Percentiles rank a stretch among this genome's conserved stretches.
These are phyloP conservation scores for Diaporthe citri DNA, from an alignment of 2,329 filamentous ascomycete genomes.

Conservation along the genomic window DNA sequence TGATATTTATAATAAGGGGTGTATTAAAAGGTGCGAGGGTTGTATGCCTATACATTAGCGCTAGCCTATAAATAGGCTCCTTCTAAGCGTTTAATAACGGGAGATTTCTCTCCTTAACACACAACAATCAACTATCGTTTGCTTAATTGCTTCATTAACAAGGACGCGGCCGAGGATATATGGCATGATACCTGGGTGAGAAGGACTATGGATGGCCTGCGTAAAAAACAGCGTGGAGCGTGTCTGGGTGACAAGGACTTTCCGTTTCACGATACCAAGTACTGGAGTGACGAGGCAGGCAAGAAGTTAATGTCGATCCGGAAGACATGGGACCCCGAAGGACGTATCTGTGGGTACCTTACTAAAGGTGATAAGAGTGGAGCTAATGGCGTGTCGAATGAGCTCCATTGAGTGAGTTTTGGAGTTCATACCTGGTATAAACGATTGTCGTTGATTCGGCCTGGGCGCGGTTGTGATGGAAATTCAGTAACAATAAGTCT, in stretches of 20 bases:
- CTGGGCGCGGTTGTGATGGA: no score
- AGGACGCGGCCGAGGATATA: neutral
- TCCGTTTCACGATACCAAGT: neutral
- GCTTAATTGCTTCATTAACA: no score
- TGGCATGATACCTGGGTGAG: slow-evolving; percentile 2
- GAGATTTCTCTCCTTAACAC: no score
- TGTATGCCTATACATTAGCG: no score
- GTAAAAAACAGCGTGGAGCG: neutral
- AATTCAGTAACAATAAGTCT: neutral
- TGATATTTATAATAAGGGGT: no score
- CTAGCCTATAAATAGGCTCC: no score
- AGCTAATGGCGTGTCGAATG: neutral
- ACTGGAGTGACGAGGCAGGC: neutral
- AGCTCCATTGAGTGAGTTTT: neutral
- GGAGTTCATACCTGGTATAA: neutral
- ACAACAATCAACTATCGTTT: no score
- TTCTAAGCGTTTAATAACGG: no score
- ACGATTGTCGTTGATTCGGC: neutral
- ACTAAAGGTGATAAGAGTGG: neutral
- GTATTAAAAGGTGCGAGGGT: no score
- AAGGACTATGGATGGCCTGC: neutral
- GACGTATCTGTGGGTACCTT: slow-evolving; percentile 6
- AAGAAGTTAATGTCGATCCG: neutral
- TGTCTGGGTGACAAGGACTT: slow-evolving; percentile 1
- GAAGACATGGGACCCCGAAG: neutral